Base-by-base conservation (phyloP, 2,329 filamentous ascomycete genomes). In the Ustulina deusta region DNA sequence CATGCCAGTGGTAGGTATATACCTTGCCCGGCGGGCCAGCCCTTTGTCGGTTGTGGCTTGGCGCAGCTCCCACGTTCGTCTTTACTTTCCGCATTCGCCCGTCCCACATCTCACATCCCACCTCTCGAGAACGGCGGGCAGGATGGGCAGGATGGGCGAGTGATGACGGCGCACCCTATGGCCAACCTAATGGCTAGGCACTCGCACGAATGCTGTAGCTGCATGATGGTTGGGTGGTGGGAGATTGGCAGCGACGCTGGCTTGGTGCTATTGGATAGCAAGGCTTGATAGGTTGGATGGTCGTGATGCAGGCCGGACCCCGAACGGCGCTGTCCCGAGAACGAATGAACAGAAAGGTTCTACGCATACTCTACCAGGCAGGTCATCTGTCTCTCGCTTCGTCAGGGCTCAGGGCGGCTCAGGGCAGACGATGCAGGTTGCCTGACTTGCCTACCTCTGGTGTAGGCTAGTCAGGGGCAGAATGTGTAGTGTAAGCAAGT, bases 191-290 rank as follows among this genome's bases (percentile, higher is more conserved):
- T 70, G 73, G 72, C 68, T 65, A 72, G 61, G 70, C 68, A 72
- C 73, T 27, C 36, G 54, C 52, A 10, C 71, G 71, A 72, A 75
- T 71, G 69, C 68, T 67, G 69, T 61, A 66, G 69, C 68, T 67
- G 68, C 61, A 64, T 70, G 59, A 59, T 67, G 63, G 69, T 69
- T 74, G 59, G 73, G 63, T 66, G 56, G 65, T 62, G 74, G 75
- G 75, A 76, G 71, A 77, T 76, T 77, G 73, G 64, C 71, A 73
- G 46, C 71, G 71, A 71, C 68, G 61, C 52, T 74, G 68, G 69
- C 63, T 65, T 38, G 46, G 66, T 66, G 66, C 71, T 69, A 71
- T 65, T 65, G 64, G 64, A 69, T 36, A 38, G 44, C 55, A 38
- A 46, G 58, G 56, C 65, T 63, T 27, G 62, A 62, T 56, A 52